A percentile compares a stretch with the other conserved stretches of the same genome.
phyloP scores from a whole-genome alignment of 192 early-diverging fungal genomes.

The Nowakowskiella sp. region DNA sequence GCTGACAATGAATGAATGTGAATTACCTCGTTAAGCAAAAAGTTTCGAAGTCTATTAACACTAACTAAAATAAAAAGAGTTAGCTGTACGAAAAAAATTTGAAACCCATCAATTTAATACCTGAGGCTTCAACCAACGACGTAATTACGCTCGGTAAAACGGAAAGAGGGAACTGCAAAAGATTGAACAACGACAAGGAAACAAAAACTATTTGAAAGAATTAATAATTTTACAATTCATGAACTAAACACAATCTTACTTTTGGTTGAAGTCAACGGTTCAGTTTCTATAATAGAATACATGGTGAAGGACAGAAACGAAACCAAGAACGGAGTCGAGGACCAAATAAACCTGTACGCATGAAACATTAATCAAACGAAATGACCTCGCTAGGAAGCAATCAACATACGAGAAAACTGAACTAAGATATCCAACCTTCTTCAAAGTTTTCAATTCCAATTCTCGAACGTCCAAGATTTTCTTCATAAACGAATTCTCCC shows the following conservation, averaged over 20 bases:
- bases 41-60: constrained; percentile 68
- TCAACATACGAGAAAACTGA: constrained; percentile 44
- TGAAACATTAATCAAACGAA: not conserved
- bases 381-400: not conserved
- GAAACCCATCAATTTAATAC: no score
- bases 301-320: constrained; percentile 74
- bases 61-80: no score
- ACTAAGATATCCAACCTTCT: constrained; percentile 60
- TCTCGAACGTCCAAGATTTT: constrained; percentile 62
- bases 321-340: constrained; percentile 82
- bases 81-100: no score
- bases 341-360: constrained; percentile 56
- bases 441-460: constrained; percentile 66
- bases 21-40: constrained; percentile 60
- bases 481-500: constrained; percentile 75
- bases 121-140: constrained; percentile 64
- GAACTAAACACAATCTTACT: constrained; percentile 16
- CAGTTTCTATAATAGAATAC: constrained; percentile 56
- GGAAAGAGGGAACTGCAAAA: constrained; percentile 79
- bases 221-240: not conserved
- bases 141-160: constrained; percentile 79
- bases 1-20: no score
- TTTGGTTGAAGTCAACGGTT: constrained; percentile 52
- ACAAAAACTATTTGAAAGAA: constrained; percentile 58
- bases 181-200: constrained; percentile 83